Conservation (phyloP, 2,329 filamentous ascomycete genomes). For the Ascochyta rabiei region DNA sequence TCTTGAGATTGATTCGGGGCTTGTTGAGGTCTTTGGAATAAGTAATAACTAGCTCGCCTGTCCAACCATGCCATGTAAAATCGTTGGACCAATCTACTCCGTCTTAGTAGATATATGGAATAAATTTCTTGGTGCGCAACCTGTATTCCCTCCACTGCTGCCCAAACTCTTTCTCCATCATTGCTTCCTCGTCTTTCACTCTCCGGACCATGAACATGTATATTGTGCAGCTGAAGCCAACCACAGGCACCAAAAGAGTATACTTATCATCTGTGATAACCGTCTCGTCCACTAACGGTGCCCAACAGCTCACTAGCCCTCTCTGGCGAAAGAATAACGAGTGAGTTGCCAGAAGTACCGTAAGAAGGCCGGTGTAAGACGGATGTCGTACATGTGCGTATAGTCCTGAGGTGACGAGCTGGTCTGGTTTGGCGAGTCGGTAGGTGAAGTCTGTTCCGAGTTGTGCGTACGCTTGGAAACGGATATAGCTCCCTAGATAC, state of each 20-base stretch:
- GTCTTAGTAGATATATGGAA: conserved; percentile 45
- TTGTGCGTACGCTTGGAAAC: conserved; percentile 50
- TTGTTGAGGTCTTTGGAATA: too few relatives aligned
- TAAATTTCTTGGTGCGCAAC: conserved; percentile 54
- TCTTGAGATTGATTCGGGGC: too few relatives aligned
- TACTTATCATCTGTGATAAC: conserved; percentile 53
- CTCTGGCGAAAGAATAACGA: conserved; percentile 12
- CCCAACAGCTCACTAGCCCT: conserved; percentile 29
- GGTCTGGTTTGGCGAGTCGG: conserved; percentile 54
- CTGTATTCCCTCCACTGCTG: conserved; percentile 58
- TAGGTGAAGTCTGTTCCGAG: conserved; percentile 63
- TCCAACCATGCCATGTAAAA: too few relatives aligned
- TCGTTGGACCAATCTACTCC: neutral
- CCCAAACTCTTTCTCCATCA: conserved; percentile 57
- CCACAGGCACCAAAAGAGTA: conserved; percentile 1
- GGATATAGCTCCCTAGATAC: conserved; percentile 26
- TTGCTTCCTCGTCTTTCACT: conserved; percentile 47
- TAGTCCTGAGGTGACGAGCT: conserved; percentile 55
- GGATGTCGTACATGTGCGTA: conserved; percentile 61
- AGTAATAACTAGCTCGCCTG: too few relatives aligned
- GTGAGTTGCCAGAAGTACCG: conserved; percentile 39
- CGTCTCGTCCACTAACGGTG: conserved; percentile 24
- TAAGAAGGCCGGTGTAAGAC: conserved; percentile 55
- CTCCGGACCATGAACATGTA: conserved; percentile 16
- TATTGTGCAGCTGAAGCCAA: conserved; percentile 1